Percentiles rank a stretch among this genome's conserved stretches.
Evolutionary conservation across 2,329 filamentous ascomycete genomes (phyloP).

Genomic region (Calcarisporium arbuscula): DNA sequence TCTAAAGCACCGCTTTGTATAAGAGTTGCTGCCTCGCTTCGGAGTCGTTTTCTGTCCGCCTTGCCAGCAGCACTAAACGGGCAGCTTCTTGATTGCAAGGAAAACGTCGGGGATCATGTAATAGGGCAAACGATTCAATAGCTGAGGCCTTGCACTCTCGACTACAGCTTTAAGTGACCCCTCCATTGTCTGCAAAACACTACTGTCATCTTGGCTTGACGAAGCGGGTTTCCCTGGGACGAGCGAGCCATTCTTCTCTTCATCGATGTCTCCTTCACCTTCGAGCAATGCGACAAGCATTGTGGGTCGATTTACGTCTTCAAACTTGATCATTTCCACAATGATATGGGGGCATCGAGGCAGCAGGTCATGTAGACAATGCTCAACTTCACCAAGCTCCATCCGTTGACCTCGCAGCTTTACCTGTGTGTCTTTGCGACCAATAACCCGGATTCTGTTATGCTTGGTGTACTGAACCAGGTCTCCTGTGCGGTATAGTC

Average conservation of each 20-base stretch:
- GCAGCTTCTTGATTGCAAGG: neutral
- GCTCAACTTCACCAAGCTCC: conserved; percentile 19
- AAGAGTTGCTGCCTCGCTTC: neutral
- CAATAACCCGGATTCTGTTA: conserved; percentile 12
- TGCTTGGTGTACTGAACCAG: conserved; percentile 9
- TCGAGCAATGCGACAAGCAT: neutral
- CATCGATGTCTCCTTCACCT: neutral
- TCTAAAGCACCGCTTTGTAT: neutral
- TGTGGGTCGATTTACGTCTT: neutral
- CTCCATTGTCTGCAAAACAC: neutral
- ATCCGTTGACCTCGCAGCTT: conserved; percentile 19
- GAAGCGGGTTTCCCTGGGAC: neutral
- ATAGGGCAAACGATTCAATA: neutral
- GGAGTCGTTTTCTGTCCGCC: neutral
- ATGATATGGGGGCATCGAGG: conserved; percentile 2
- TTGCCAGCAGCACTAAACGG: neutral
- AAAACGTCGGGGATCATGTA: neutral
- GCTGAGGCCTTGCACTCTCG: neutral
- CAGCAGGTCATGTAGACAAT: conserved; percentile 5
- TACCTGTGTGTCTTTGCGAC: conserved; percentile 17
- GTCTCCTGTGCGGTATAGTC: conserved; percentile 15
- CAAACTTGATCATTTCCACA: conserved; percentile 5
- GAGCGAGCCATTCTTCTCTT: neutral
- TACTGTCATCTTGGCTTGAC: neutral
- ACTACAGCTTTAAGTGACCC: neutral